phyloP scores from a whole-genome alignment of 2,329 filamentous ascomycete species.

The Aureobasidium zeae region DNA sequence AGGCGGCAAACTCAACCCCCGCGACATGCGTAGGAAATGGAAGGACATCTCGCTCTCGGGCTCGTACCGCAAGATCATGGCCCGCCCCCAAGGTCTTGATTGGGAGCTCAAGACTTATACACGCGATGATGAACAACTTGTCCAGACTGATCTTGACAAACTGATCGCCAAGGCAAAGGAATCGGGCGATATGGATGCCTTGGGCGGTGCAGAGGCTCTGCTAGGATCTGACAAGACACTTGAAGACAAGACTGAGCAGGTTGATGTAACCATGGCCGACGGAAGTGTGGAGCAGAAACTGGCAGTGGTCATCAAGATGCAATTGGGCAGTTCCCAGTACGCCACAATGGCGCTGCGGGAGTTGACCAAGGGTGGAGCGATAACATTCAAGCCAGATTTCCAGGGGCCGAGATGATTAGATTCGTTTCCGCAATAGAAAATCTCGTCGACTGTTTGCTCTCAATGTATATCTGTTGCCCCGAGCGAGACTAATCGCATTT shows the following conservation, averaged over 20 bases:
- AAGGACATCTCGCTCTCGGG: conserved; percentile 84
- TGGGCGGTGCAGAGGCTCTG: conserved; percentile 19
- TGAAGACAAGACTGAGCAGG: conserved; percentile 10
- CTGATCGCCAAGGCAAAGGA: conserved; percentile 35
- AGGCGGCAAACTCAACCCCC: conserved; percentile 71
- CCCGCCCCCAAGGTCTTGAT: conserved; percentile 54
- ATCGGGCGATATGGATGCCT: conserved; percentile 18
- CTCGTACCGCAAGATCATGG: conserved; percentile 76
- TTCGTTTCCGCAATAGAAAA: too few species aligned
- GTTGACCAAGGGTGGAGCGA: conserved; percentile 59
- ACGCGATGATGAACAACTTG: conserved; percentile 70
- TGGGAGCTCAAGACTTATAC: conserved; percentile 63
- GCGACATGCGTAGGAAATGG: conserved; percentile 76
- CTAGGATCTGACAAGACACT: conserved; percentile 18
- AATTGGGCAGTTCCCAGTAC: conserved; percentile 71
- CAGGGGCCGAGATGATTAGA: conserved; percentile 19
- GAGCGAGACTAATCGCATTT: too few species aligned
- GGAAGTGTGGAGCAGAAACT: conserved; percentile 39
- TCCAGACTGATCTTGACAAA: conserved; percentile 74
- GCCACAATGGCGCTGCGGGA: conserved; percentile 77
- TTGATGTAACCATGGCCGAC: conserved; percentile 19
- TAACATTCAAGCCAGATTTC: conserved; percentile 56
- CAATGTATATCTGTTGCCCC: too few species aligned
- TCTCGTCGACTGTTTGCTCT: too few species aligned
- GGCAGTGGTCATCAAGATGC: conserved; percentile 63